These are phyloP conservation scores for Hemileccinum rubropunctum DNA, from an alignment of 768 basidiomycete genomes.

Conservation along the genomic window DNA sequence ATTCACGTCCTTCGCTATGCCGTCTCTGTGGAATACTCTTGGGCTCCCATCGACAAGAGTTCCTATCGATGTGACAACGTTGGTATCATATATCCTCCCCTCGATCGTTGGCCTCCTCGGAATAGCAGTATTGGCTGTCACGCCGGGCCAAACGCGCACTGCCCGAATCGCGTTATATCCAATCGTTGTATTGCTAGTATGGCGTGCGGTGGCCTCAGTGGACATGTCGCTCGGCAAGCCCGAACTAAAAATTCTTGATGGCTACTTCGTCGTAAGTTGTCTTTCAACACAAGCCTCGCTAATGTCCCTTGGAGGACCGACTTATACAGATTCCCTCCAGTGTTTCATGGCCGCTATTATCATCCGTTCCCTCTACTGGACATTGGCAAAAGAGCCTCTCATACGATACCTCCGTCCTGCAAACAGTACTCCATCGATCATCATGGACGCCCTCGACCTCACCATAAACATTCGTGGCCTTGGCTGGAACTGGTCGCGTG, in stretches of 20 bases:
- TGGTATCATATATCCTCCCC: background rate
- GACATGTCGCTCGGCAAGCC: too few relatives aligned
- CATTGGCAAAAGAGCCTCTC: background rate
- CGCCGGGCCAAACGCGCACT: too few relatives aligned
- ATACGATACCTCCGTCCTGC: background rate
- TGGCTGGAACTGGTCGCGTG: slow-evolving; percentile 58
- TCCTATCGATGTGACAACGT: too few relatives aligned
- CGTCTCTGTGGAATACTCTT: background rate
- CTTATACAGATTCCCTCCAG: too few relatives aligned
- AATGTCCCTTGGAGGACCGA: background rate
- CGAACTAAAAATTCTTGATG: too few relatives aligned
- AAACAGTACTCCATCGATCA: background rate
- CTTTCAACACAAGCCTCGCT: too few relatives aligned
- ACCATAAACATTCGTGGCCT: slow-evolving; percentile 42
- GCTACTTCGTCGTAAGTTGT: too few relatives aligned
- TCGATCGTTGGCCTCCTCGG: background rate
- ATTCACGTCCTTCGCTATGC: too few relatives aligned
- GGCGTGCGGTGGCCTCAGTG: slow-evolving; percentile 29
- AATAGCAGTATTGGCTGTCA: background rate
- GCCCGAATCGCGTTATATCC: slow-evolving; percentile 39
- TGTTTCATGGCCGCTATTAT: background rate
- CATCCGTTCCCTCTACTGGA: background rate
- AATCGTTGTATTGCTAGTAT: slow-evolving; percentile 40
- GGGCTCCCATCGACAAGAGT: too few relatives aligned
- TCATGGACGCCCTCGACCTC: background rate